Percentiles rank a stretch among this genome's conserved stretches.
Conservation (phyloP, 768 basidiomycete species). For the Amanita jacksonii region DNA sequence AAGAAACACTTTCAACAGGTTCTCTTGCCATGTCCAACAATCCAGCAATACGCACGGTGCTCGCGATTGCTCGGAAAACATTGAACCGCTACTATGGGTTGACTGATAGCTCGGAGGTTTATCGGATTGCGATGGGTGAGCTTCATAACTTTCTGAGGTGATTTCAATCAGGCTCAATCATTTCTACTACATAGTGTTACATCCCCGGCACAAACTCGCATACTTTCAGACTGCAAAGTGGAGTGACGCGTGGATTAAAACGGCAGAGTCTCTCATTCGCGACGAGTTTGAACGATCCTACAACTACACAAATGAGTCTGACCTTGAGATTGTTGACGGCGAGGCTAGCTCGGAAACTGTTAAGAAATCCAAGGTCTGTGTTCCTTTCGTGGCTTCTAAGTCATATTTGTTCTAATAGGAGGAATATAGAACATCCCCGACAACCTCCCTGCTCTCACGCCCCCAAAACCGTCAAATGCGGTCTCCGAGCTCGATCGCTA, state of each 20-base stretch:
- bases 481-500: constrained; percentile 17
- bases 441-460: not conserved
- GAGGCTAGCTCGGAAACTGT: no score
- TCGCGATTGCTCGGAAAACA: constrained; percentile 14
- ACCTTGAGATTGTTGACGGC: no score
- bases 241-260: constrained; percentile 20
- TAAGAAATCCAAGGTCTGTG: no score
- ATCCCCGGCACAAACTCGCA: constrained; percentile 24
- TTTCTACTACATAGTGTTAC: constrained; percentile 19
- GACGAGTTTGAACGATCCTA: constrained; percentile 14
- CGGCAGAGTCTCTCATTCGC: constrained; percentile 14
- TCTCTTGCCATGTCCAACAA: no score
- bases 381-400: no score
- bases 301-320: constrained; percentile 1
- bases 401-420: no score
- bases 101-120: constrained; percentile 17
- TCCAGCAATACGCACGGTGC: constrained; percentile 13
- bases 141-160: no score
- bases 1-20: no score
- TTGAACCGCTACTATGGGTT: constrained; percentile 19
- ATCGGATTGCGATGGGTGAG: constrained; percentile 20
- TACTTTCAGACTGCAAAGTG: constrained; percentile 23
- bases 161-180: not conserved
- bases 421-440: no score
- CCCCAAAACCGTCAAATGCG: not conserved